Percentiles rank a stretch among this genome's conserved stretches.
phyloP scores from a whole-genome alignment of 352 stramenopile genomes.

The Thalassiosira allenii region DNA sequence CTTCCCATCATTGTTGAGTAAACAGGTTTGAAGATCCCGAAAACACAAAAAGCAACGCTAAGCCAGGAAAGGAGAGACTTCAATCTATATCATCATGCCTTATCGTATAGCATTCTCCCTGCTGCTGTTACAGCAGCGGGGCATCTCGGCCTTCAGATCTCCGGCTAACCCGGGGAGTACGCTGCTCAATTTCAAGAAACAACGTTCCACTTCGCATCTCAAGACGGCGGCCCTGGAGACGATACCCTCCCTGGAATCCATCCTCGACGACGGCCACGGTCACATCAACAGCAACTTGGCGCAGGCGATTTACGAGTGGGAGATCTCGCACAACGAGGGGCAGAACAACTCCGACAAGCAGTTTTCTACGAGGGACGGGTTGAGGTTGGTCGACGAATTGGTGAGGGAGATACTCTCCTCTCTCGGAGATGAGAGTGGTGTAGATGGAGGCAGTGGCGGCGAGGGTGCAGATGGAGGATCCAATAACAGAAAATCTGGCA shows the following conservation, averaged over 20 bases:
- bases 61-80: too few relatives aligned
- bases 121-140: too few relatives aligned
- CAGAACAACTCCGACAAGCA: constrained; percentile 23
- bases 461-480: not conserved
- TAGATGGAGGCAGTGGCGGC: not conserved
- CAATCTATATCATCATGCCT: too few relatives aligned
- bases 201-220: too few relatives aligned
- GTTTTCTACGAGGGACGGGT: constrained; percentile 65
- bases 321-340: constrained; percentile 54
- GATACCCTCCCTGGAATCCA: constrained; percentile 32
- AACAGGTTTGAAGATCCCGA: too few relatives aligned
- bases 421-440: not conserved
- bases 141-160: too few relatives aligned
- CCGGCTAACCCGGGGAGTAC: too few relatives aligned
- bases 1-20: too few relatives aligned
- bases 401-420: constrained; percentile 40
- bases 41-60: too few relatives aligned
- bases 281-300: constrained; percentile 70
- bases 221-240: constrained; percentile 2
- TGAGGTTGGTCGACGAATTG: constrained; percentile 64
- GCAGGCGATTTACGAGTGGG: constrained; percentile 70
- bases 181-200: too few relatives aligned
- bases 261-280: constrained; percentile 67
- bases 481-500: not conserved
- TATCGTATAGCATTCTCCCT: too few relatives aligned